Conservation (phyloP, 345 rosid genomes). For the Murraya paniculata region DNA sequence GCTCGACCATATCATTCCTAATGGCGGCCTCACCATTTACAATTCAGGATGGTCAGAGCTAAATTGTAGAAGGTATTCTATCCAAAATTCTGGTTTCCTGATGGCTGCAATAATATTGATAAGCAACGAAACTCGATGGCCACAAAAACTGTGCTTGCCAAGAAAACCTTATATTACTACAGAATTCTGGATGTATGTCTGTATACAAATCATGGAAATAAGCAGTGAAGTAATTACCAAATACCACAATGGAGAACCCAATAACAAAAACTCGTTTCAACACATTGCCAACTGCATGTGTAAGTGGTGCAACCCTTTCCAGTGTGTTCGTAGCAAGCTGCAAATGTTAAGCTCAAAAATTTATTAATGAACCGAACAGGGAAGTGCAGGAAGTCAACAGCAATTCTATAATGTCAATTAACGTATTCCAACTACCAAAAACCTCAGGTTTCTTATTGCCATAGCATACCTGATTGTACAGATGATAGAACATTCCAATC, state of each 20-base stretch:
- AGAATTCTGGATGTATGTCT: background rate
- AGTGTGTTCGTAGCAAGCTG: slow-evolving; percentile 54
- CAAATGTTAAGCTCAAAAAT: slow-evolving; percentile 17
- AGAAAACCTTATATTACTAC: background rate
- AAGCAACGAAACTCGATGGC: background rate
- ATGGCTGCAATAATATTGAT: background rate
- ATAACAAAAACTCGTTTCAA: slow-evolving; percentile 51
- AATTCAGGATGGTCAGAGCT: background rate
- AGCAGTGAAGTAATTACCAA: slow-evolving; percentile 29
- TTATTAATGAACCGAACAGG: background rate
- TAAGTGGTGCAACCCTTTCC: slow-evolving; percentile 51
- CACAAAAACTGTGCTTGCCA: background rate
- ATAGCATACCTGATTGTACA: slow-evolving; percentile 43
- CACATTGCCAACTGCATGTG: slow-evolving; percentile 58
- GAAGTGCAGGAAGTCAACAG: background rate
- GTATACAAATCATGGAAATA: background rate
- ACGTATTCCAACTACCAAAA: background rate
- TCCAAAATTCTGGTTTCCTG: background rate
- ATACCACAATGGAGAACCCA: slow-evolving; percentile 48
- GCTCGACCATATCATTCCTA: background rate
- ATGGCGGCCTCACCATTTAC: background rate
- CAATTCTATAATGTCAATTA: background rate
- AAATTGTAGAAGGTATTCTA: background rate
- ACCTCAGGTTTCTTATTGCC: background rate
- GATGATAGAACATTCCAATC: slow-evolving; percentile 57